Evolutionary conservation across 495 filamentous ascomycete species (phyloP).

Genomic region (Penicillium daleae): DNA sequence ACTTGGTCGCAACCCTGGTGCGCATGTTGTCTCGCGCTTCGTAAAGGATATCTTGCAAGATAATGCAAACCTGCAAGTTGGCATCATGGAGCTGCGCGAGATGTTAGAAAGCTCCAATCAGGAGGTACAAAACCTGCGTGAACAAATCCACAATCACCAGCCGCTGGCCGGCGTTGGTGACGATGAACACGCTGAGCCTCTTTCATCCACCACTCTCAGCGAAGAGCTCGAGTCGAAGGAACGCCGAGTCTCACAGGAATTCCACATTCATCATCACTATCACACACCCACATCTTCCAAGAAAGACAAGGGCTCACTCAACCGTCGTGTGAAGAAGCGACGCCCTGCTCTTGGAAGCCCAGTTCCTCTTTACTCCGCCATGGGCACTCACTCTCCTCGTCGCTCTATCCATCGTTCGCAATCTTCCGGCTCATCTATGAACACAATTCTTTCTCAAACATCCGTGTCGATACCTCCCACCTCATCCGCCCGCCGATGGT

Average conservation of each 20-base stretch:
- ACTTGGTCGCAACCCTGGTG: slow-evolving; percentile 57
- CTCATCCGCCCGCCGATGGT: slow-evolving; percentile 60
- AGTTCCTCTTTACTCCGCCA: slow-evolving; percentile 62
- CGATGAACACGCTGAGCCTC: slow-evolving; percentile 25
- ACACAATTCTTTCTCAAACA: slow-evolving; percentile 65
- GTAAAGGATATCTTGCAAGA: slow-evolving; percentile 95
- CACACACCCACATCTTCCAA: slow-evolving; percentile 61
- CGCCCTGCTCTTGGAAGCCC: slow-evolving; percentile 58
- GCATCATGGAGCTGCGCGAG: slow-evolving; percentile 86
- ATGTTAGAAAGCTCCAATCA: slow-evolving; percentile 93
- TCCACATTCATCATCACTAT: slow-evolving; percentile 94
- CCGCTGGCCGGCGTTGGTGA: slow-evolving; percentile 54
- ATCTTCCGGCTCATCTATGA: slow-evolving; percentile 53
- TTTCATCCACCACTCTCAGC: slow-evolving; percentile 55
- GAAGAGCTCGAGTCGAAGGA: slow-evolving; percentile 68
- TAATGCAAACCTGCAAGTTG: slow-evolving; percentile 89
- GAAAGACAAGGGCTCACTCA: slow-evolving; percentile 53
- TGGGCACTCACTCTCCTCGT: slow-evolving; percentile 44
- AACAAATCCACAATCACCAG: slow-evolving; percentile 82
- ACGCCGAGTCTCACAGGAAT: slow-evolving; percentile 63
- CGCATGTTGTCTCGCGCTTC: slow-evolving; percentile 83
- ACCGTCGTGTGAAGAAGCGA: slow-evolving; percentile 71
- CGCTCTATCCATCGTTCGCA: slow-evolving; percentile 45
- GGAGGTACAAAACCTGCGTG: slow-evolving; percentile 83
- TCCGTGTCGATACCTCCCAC: slow-evolving; percentile 61